Conservation (phyloP, 345 rosid genomes). For the Salix viminalis region DNA sequence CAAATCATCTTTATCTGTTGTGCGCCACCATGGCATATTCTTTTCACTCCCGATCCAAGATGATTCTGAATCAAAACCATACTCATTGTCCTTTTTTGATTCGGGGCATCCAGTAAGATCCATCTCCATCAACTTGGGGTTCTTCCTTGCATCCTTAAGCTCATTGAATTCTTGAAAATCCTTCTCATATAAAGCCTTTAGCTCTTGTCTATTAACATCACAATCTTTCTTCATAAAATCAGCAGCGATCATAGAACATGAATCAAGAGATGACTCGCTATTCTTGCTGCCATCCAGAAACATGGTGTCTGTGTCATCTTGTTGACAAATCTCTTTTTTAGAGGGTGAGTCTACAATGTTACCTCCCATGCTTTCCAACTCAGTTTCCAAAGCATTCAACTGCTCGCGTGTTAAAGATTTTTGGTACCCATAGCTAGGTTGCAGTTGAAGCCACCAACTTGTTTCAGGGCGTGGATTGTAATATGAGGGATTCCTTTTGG, state of each 20-base stretch:
- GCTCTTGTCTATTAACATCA: constrained; percentile 18
- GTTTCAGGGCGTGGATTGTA: constrained; percentile 46
- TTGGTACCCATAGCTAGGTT: constrained; percentile 54
- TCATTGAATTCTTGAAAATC: constrained; percentile 40
- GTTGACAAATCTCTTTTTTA: constrained; percentile 6
- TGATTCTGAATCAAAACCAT: constrained; percentile 41
- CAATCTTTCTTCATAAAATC: constrained; percentile 14
- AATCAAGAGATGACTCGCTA: constrained; percentile 9
- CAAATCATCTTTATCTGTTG: constrained; percentile 67
- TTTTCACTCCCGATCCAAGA: constrained; percentile 60
- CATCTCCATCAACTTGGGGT: constrained; percentile 32
- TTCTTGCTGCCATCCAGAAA: constrained; percentile 4
- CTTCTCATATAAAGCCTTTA: constrained; percentile 19
- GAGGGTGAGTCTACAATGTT: constrained; percentile 24
- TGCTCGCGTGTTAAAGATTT: constrained; percentile 50
- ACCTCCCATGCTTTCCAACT: constrained; percentile 39
- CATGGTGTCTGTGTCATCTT: not conserved
- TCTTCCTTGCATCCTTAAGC: constrained; percentile 33
- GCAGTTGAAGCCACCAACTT: constrained; percentile 71
- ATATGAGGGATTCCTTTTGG: constrained; percentile 43
- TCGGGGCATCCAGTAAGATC: constrained; percentile 32
- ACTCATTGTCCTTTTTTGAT: constrained; percentile 34
- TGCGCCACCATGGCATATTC: constrained; percentile 85
- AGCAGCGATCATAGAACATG: not conserved
- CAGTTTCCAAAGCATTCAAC: constrained; percentile 40